phyloP scores from a whole-genome alignment of 2,329 filamentous ascomycete genomes.

The Botrytis deweyae region DNA sequence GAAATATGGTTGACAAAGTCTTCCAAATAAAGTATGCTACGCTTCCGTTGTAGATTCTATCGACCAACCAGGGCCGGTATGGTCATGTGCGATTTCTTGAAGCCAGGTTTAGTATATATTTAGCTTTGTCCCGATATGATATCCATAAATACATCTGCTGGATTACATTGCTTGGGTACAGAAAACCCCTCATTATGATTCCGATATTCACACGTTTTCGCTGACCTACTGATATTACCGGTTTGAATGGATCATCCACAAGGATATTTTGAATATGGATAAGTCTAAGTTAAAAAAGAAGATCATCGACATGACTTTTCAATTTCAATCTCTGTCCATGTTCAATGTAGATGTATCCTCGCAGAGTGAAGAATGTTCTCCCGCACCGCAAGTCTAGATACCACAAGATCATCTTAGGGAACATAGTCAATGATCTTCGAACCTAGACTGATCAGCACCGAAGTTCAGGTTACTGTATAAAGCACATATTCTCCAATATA shows the following conservation, averaged over 20 bases:
- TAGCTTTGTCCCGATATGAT: not conserved
- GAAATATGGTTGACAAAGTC: no score
- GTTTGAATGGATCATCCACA: not conserved
- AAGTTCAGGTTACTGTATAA: not conserved
- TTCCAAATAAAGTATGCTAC: no score
- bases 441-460: not conserved
- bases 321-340: not conserved
- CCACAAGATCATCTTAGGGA: not conserved
- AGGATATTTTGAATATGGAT: not conserved
- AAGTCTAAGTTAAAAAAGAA: not conserved
- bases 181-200: not conserved
- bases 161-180: not conserved
- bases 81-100: not conserved
- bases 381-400: not conserved
- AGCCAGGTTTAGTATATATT: not conserved
- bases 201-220: constrained; percentile 14
- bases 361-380: constrained; percentile 7
- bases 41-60: not conserved
- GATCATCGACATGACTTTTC: not conserved
- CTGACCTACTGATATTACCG: not conserved
- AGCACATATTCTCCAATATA: not conserved
- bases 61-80: not conserved
- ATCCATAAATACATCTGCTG: not conserved
- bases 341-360: not conserved
- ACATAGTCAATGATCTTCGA: constrained; percentile 6